phyloP scores from a whole-genome alignment of 176 grass and related monocot genomes.

The Tuctoria greenei region DNA sequence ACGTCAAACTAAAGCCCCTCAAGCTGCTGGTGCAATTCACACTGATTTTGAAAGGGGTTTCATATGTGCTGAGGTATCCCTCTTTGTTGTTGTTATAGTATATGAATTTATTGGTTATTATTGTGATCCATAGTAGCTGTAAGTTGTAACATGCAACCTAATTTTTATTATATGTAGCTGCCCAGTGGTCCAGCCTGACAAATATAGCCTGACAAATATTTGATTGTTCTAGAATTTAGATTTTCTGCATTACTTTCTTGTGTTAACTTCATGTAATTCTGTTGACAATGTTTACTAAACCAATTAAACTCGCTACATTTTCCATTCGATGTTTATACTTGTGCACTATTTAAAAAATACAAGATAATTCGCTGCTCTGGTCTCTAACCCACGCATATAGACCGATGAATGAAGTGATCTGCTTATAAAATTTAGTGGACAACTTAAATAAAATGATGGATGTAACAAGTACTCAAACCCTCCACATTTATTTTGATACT shows the following conservation, averaged over 20 bases:
- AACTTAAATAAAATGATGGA: not conserved
- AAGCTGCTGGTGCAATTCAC: conserved; percentile 95
- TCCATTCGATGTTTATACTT: too few relatives aligned
- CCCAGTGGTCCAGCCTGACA: not conserved
- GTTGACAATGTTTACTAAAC: too few relatives aligned
- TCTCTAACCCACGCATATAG: not conserved
- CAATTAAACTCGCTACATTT: too few relatives aligned
- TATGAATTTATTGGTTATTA: not conserved
- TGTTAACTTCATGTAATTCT: too few relatives aligned
- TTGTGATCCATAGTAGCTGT: not conserved
- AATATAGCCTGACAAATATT: not conserved
- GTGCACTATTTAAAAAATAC: not conserved
- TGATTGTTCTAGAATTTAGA: not conserved
- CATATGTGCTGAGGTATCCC: conserved; percentile 87
- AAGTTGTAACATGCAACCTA: not conserved
- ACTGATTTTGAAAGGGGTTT: conserved; percentile 98
- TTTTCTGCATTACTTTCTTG: not conserved
- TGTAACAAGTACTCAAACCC: not conserved
- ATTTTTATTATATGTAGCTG: not conserved
- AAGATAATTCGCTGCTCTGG: not conserved
- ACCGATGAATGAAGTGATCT: not conserved
- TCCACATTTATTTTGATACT: not conserved
- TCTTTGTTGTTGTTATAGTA: not conserved
- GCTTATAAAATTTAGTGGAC: not conserved
- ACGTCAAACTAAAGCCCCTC: conserved; percentile 83